Evolutionary conservation across 2,329 filamentous ascomycete genomes (phyloP).

Genomic region (Penicillium sp.): DNA sequence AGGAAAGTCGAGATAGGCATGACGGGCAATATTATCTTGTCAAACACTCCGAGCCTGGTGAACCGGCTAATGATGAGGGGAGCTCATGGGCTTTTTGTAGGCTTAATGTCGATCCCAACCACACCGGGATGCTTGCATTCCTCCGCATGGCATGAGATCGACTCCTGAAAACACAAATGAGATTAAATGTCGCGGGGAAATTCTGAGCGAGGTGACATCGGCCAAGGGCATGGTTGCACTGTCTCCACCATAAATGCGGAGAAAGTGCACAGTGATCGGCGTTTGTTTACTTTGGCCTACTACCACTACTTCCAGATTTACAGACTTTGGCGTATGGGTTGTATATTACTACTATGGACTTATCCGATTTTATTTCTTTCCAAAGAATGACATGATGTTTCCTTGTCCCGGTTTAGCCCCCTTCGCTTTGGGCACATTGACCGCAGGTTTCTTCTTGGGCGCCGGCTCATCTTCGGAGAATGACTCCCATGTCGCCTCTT

Average conservation of each 20-base stretch:
- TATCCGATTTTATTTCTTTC: slow-evolving; percentile 62
- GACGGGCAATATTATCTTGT: background rate
- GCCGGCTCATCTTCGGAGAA: slow-evolving; percentile 84
- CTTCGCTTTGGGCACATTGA: slow-evolving; percentile 55
- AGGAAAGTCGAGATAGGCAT: slow-evolving; percentile 17
- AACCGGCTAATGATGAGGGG: slow-evolving; percentile 9
- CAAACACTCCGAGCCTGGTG: background rate
- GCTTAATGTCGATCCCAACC: slow-evolving; percentile 18
- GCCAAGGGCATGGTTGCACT: slow-evolving; percentile 9
- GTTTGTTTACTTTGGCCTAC: slow-evolving; percentile 8
- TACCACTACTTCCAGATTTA: background rate
- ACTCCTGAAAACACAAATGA: background rate
- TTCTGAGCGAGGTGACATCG: slow-evolving; percentile 21
- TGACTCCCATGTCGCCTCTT: slow-evolving; percentile 84
- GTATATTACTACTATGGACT: background rate
- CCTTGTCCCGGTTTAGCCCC: slow-evolving; percentile 62
- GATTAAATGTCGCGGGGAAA: slow-evolving; percentile 9
- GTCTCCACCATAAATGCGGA: slow-evolving; percentile 22
- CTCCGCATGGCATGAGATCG: background rate
- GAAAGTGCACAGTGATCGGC: slow-evolving; percentile 16
- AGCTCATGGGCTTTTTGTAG: slow-evolving; percentile 4
- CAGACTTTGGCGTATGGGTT: background rate
- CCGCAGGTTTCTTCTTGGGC: slow-evolving; percentile 47
- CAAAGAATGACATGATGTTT: slow-evolving; percentile 90
- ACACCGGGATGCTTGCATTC: slow-evolving; percentile 21